Conservation (phyloP, 345 rosid species). For the Garcia nutans region DNA sequence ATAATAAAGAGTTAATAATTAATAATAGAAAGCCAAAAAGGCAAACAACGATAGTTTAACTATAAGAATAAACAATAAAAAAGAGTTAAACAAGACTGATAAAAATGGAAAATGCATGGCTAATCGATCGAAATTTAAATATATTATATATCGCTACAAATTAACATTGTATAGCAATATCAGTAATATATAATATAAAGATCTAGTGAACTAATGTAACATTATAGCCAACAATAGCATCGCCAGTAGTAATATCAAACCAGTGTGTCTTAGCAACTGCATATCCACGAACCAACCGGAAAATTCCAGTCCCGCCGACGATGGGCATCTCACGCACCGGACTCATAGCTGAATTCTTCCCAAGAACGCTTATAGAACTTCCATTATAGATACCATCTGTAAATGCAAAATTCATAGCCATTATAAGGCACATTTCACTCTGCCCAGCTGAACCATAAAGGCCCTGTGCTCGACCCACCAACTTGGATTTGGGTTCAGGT, state of each 20-base stretch:
- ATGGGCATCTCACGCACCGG: slow-evolving; percentile 28
- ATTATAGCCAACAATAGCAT: slow-evolving; percentile 61
- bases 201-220: slow-evolving; percentile 52
- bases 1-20: too few species aligned
- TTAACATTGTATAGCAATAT: too few species aligned
- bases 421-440: slow-evolving; percentile 13
- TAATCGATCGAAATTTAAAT: too few species aligned
- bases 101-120: too few species aligned
- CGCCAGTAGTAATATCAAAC: slow-evolving; percentile 40
- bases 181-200: too few species aligned
- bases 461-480: slow-evolving; percentile 30
- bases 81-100: too few species aligned
- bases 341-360: slow-evolving; percentile 21
- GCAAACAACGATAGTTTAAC: too few species aligned
- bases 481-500: slow-evolving; percentile 20
- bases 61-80: too few species aligned
- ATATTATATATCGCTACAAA: too few species aligned
- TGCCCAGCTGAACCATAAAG: slow-evolving; percentile 21
- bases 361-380: slow-evolving; percentile 23
- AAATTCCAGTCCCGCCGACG: slow-evolving; percentile 26
- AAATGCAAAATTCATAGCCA: slow-evolving; percentile 28
- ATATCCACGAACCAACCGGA: slow-evolving; percentile 32
- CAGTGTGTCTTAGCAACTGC: slow-evolving; percentile 47
- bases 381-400: slow-evolving; percentile 20
- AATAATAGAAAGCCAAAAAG: too few species aligned